Base-by-base conservation (phyloP, 164 flowering plant genomes). In the Vitis amurensis region DNA sequence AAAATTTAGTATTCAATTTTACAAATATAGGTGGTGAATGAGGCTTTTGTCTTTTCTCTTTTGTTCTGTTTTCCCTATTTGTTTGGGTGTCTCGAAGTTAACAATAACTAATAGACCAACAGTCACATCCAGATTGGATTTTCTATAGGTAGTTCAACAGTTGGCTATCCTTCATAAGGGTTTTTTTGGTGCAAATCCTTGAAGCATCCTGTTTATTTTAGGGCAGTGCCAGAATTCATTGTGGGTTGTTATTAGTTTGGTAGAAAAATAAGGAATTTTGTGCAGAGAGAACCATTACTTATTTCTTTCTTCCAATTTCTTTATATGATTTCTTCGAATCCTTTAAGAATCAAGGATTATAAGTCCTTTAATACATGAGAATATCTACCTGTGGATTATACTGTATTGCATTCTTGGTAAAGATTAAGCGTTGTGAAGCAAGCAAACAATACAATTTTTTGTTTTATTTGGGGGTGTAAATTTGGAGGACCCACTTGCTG, bases 101-200 rank as follows among this genome's bases (percentile, higher is more conserved):
- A 68, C 70, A 70, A 74, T 68, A 61, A 71, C 62, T 64, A 53
- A 70, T 59, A 17, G 47, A 9, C 27, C 17, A 8, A 27, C 30
- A 1, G 19, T 70, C 66, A 53, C 61, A 53, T 72, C 58, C 1
- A 12, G 48, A 56, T 67, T 63, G 55, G 9, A 17, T 16, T 73
- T 64, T 56, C 61, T 19, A 59, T 66, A 50, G 12, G 68, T 30
- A 13, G 69, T 68, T 76, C 19, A 9, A 29, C 51, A 68, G 66
- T 69, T 74, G 68, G 72, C 74, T 31, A 69, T 57, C 66, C n/a
- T 77, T 72, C 16, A 53, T 73, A 31, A 31, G 44, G 44, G 44
- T 31, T 73, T 67, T 19, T 70, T 23, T 69, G 13, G 7, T 74
- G 31, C 56, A 55, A 15, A 44, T 9, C 30, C 1, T 16, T 30